Base-by-base conservation (phyloP, 1,284 basidiomycete genomes). In the Cryptococcus sp. region DNA sequence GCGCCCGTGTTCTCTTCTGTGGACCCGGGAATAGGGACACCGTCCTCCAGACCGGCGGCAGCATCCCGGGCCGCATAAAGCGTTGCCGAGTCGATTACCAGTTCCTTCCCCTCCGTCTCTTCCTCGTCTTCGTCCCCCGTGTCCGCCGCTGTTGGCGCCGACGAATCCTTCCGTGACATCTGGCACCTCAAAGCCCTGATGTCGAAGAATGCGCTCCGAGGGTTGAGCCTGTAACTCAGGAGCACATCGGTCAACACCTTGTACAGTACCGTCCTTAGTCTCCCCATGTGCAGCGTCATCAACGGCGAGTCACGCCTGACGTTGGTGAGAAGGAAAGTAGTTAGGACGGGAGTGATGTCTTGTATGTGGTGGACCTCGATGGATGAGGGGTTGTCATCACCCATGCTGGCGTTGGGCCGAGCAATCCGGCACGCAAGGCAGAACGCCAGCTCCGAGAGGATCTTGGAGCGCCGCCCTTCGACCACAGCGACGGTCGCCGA, bases 371-470 rank as follows among this genome's bases (percentile, higher is more conserved):
- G 28, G 28, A 33, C 28, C 28, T 33, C 28, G 28, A 33, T 33
- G 9, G 28, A 33, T 9, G 28, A 33, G 28, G 28, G 28, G 9
- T 9, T 33, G 28, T 9, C 28, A 33, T 33, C 28, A 33, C 9
- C 28, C 28, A 33, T 4, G 28, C 28, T 33, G 9, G 28, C 28
- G 28, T 33, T 33, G 28, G 55, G 55, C 38, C 55, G 50, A 24
- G 52, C 39, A 20, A 57, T 50, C 12, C 46, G 37, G 20, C 47
- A 42, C 21, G 50, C 55, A 4, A 57, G 20, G 24, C 53, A 50
- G 49, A 63, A 50, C n/a, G 61, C 47, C 9, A 67, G 42, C 23
- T 67, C 58, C 5, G 50, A 21, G 36, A 57, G 28, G 15, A 36
- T 16, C 21, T n/a, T 20, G 28, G 28, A 33, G 28, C 28, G 28